Evolutionary conservation across 2,329 filamentous ascomycete species (phyloP).

Genomic region (Fusarium solani-melongenae): DNA sequence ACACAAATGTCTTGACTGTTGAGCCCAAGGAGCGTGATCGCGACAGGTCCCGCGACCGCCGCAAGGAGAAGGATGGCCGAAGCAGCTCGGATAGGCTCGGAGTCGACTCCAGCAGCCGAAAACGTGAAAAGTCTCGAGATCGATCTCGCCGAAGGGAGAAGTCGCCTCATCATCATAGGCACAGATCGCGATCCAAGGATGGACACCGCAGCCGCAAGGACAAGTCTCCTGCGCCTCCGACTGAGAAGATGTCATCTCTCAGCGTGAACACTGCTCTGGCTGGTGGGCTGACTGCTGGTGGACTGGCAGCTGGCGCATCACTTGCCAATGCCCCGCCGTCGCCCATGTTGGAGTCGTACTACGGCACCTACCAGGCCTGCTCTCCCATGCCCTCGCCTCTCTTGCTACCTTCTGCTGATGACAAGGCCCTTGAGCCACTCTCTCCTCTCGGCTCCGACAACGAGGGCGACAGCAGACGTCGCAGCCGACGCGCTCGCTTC

Average conservation of each 20-base stretch:
- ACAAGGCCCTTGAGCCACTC: conserved; percentile 60
- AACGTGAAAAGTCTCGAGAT: conserved; percentile 41
- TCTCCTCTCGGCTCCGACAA: conserved; percentile 64
- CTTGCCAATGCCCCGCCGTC: conserved; percentile 76
- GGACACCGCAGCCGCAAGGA: conserved; percentile 45
- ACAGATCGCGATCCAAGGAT: conserved; percentile 35
- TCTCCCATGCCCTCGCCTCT: conserved; percentile 93
- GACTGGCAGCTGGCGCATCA: conserved; percentile 52
- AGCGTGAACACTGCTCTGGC: conserved; percentile 55
- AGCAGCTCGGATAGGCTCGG: conserved; percentile 38
- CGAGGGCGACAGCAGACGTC: conserved; percentile 56
- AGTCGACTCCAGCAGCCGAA: conserved; percentile 36
- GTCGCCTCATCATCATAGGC: conserved; percentile 33
- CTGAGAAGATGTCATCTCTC: conserved; percentile 63
- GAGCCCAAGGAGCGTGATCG: conserved; percentile 52
- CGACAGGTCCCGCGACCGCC: conserved; percentile 49
- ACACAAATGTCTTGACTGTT: conserved; percentile 56
- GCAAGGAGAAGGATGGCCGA: conserved; percentile 41
- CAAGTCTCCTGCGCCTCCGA: conserved; percentile 61
- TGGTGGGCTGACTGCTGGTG: conserved; percentile 31
- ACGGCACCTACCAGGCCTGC: conserved; percentile 92
- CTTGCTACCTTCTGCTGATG: conserved; percentile 64
- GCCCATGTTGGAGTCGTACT: conserved; percentile 90
- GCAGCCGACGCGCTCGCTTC: conserved; percentile 75
- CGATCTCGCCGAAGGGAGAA: conserved; percentile 40